A percentile compares a stretch with the other conserved stretches of the same genome.
phyloP scores from a whole-genome alignment of 2,329 filamentous ascomycete species.

The Botryotinia calthae region DNA sequence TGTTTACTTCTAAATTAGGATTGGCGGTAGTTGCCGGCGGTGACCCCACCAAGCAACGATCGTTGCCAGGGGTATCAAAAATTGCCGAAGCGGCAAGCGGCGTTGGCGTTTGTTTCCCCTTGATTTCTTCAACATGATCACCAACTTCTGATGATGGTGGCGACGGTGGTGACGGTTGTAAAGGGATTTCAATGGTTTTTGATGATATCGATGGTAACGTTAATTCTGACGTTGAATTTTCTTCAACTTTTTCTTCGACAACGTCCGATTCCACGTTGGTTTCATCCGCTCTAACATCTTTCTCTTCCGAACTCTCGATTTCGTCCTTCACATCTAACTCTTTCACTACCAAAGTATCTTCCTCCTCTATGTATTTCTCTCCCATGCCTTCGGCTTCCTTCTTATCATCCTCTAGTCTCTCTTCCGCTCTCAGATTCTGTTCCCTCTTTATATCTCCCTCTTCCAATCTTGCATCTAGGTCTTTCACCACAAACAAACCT shows the following conservation, averaged over 20 bases:
- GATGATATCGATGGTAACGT: neutral
- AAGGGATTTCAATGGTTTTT: neutral
- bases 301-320: neutral
- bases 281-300: neutral
- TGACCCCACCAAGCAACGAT: slow-evolving; percentile 21
- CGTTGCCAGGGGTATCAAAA: slow-evolving; percentile 17
- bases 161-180: slow-evolving; percentile 11
- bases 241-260: neutral
- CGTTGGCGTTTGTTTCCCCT: neutral
- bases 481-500: slow-evolving; percentile 3
- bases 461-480: neutral
- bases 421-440: neutral
- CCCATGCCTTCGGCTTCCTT: neutral
- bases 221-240: neutral
- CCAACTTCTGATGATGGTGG: slow-evolving; percentile 19
- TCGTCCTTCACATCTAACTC: slow-evolving; percentile 6
- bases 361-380: neutral
- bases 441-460: neutral
- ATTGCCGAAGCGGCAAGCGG: slow-evolving; percentile 7
- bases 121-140: slow-evolving; percentile 2
- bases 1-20: slow-evolving; percentile 20
- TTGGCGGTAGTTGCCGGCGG: slow-evolving; percentile 13
- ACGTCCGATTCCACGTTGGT: neutral
- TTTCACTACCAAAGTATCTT: neutral
- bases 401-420: neutral